Conservation (phyloP, 768 basidiomycete genomes). For the Suillus hirtellus region DNA sequence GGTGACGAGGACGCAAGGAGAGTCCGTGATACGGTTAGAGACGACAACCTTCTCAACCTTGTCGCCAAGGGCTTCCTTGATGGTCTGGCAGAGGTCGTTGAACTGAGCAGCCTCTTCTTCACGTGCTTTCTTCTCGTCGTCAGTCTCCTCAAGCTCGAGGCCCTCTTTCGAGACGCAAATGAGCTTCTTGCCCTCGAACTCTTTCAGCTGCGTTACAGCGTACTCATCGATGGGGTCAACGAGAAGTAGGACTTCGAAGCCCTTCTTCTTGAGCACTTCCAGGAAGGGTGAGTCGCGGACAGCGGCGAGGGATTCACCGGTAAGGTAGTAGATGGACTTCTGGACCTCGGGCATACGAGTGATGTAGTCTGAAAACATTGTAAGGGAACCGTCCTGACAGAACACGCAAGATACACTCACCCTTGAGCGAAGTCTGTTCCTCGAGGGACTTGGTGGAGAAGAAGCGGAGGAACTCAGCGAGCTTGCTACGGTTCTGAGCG, state of each 20-base stretch:
- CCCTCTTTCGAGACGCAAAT: constrained; percentile 99
- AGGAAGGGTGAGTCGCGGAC: constrained; percentile 97
- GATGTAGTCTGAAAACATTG: constrained; percentile 76
- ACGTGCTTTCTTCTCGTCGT: constrained; percentile 91
- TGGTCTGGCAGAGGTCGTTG: constrained; percentile 86
- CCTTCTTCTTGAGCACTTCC: constrained; percentile 99
- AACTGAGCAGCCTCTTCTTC: constrained; percentile 85
- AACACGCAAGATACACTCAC: constrained; percentile 40
- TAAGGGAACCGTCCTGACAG: not conserved
- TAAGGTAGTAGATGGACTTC: constrained; percentile 99
- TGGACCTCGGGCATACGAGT: constrained; percentile 99
- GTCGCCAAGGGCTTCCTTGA: constrained; percentile 98
- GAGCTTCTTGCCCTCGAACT: constrained; percentile 97
- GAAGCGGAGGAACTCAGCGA: constrained; percentile 99
- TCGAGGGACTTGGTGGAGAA: constrained; percentile 92
- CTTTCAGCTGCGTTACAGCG: constrained; percentile 97
- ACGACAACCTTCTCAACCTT: constrained; percentile 99
- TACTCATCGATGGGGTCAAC: constrained; percentile 99
- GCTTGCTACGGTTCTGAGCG: constrained; percentile 97
- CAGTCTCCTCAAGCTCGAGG: constrained; percentile 98
- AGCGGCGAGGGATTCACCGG: constrained; percentile 92
- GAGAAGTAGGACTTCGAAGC: constrained; percentile 96
- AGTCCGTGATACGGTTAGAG: constrained; percentile 97
- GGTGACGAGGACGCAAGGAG: constrained; percentile 95
- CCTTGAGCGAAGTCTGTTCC: constrained; percentile 92